Percentiles rank a stretch among this genome's conserved stretches.
Conservation (phyloP, 352 stramenopile genomes). For the Phytophthora sp. region DNA sequence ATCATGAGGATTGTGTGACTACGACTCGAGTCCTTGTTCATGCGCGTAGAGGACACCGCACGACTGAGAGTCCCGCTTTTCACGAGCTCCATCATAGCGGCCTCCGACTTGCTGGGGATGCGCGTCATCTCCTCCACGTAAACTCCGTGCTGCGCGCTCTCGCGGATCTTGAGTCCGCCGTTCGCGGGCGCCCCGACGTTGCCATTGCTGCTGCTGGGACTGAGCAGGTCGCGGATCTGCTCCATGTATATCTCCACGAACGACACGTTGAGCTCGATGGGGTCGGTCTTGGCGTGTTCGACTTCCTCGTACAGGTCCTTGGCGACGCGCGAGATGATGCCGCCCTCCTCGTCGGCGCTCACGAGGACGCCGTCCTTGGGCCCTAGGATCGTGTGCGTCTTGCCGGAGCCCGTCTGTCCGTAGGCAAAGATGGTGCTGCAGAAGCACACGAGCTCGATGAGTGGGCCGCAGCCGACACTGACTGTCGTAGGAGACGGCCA, state of each 20-base stretch:
- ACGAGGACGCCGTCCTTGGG: constrained; percentile 66
- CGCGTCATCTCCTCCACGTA: constrained; percentile 82
- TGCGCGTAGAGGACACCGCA: constrained; percentile 77
- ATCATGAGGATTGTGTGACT: constrained; percentile 81
- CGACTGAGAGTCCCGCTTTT: constrained; percentile 67
- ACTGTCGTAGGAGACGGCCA: not conserved
- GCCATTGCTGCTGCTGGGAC: constrained; percentile 15
- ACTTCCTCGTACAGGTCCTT: constrained; percentile 57
- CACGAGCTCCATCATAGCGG: constrained; percentile 68
- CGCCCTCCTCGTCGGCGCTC: constrained; percentile 63
- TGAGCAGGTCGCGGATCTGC: constrained; percentile 78
- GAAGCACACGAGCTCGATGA: not conserved
- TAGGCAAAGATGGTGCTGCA: constrained; percentile 89
- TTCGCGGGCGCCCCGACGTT: constrained; percentile 20
- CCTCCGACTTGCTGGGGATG: constrained; percentile 40
- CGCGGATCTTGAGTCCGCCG: constrained; percentile 73
- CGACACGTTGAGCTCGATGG: constrained; percentile 64
- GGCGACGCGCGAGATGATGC: constrained; percentile 67
- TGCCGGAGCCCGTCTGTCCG: constrained; percentile 91
- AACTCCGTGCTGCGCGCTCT: constrained; percentile 68
- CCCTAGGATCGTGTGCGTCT: constrained; percentile 89
- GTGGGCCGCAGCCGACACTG: too few relatives aligned
- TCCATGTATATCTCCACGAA: constrained; percentile 93
- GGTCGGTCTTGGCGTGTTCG: constrained; percentile 26
- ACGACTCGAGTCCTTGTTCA: constrained; percentile 92